Evolutionary conservation across 108 stramenopile genomes (phyloP), one percentile per base, ranked within the genome.

Genomic region (Stephanodiscus triporus): DNA sequence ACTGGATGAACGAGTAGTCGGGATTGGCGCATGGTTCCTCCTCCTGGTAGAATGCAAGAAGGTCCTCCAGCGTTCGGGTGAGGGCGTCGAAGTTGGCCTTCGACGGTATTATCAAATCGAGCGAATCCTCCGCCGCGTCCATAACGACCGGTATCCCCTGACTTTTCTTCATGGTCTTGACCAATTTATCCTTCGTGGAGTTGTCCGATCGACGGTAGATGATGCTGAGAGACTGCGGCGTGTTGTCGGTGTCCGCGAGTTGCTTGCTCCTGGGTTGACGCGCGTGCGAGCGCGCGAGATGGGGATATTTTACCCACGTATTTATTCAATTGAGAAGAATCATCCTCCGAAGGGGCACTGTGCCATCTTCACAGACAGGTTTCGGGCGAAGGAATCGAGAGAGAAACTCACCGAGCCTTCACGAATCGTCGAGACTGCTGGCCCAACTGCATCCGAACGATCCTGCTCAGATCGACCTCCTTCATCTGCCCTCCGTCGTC

Each of bases 71-170:
- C 24, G 87, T 75, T 50, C 53, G 72, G 7, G 84, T 23, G 26
- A 90, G 69, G 20, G 76, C 48, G 23, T 86, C 77, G 54, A 70
- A 89, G 56, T 87, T 83, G 17, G 54, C 27, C 14, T 76, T 63
- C 27, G 82, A 69, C 0, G 88, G 85, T 19, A 92, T 76, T 67
- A 89, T 83, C 29, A 92, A 68, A 81, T 92, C 91, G 42, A 92
- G 61, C 9, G 86, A 84, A 76, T 89, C 89, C 64, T 72, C 79
- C 9, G 67, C 71, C n/a, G 55, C 71, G 63, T 72, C 71, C 59
- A 79, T 72, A 42, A 72, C 51, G 30, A 48, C 30, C 2, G 47
- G 23, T 47, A 66, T 45, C 26, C 37, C 66, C 9, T 55, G 48
- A 9, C 51, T 36, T 9, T 32, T 66, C 48, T 66, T 64, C 63